Evolutionary conservation across 1,139 yeast species (phyloP), one percentile per base, ranked within the genome.

Genomic region (Hemisphaericaspora lyxosophila): DNA sequence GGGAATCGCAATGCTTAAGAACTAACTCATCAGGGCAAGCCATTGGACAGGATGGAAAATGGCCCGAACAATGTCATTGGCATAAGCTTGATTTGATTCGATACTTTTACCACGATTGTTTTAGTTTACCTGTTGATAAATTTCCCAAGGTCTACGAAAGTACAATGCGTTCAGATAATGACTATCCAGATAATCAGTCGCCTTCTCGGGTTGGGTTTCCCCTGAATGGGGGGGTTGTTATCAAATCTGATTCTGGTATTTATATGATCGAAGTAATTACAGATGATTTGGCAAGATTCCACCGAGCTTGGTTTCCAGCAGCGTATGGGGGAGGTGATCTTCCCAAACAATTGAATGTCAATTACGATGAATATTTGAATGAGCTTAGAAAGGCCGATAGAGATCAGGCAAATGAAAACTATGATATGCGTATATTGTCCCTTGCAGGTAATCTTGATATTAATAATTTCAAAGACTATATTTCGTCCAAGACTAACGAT

Each of bases 31-130:
- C 62, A 2, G 62, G 62, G 0, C 64, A 64, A 1, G 30, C 46
- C 0, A 75, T 86, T 11, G 65, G 67, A 4, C 69, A 79, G 0
- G 69, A 73, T 41, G 94, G 89, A 26, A 84, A 78, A 44, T 70
- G 75, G 73, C 51, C 53, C 3, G 49, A 51, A 33, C 50, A 50
- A 4, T 90, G 96, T 53, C 82, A 80, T 24, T 92, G 97, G 97
- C 83, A 90, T 57, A 73, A 86, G 43, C 64, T 87, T 40, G 98
- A 92, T 57, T 59, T 85, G 33, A 54, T 87, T 36, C 70, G 96
- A 51, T 92, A 85, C 57, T 63, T 88, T 33, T 78, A 77, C 54
- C 97, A 92, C 59, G 95, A 85, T 5, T 77, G 87, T 0, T 90
- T 90, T 59, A 62, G 82, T 2, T 57, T 85, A 20, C 94, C 95